Evolutionary conservation across 129 eudicot genomes (phyloP), one percentile per base, ranked within the genome.

Genomic region (Silybum marianum): DNA sequence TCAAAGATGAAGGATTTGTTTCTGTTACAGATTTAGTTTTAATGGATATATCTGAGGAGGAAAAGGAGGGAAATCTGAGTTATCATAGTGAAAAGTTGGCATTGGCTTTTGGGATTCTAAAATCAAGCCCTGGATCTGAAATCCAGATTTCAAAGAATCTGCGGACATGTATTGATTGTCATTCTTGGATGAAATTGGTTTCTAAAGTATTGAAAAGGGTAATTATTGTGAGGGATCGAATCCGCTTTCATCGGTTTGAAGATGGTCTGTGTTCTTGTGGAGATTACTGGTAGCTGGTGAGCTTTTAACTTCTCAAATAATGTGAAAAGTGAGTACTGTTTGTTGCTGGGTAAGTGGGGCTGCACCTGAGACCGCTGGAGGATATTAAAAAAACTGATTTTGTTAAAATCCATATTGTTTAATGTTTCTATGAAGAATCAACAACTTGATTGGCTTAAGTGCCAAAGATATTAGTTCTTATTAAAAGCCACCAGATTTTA

Each of bases 41-140:
- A 73, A 92, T 92, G 98, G 97, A 95, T 85, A 84, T 95, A 58
- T 84, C 97, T 6, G 96, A 92, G 46, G 97, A 95, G 82, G 97
- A 95, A 87, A 95, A 92, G 80, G 97, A 92, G 83, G 91, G 82
- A 67, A 95, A 92, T 83, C 72, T 95, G 82, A 89, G 48, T 82
- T 88, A 87, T 77, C 97, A 95, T 54, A 95, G 98, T 78, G 97
- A 95, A 75, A 95, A 89, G 77, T 71, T 95, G 81, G 97, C 97
- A 22, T 79, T 95, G 81, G 91, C 91, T 1, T 92, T 78, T 67
- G 93, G 88, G 21, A 78, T 92, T 72, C 81, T 95, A 11, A 90
- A 85, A 85, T 87, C 91, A 18, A 86, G 93, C 81, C 98, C 96
- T 3, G 88, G 96, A 58, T 87, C 89, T 74, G 94, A 90, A 80